Evolutionary conservation across 371 early-diverging fungal species (phyloP).

Genomic region (Mucor saturninus): DNA sequence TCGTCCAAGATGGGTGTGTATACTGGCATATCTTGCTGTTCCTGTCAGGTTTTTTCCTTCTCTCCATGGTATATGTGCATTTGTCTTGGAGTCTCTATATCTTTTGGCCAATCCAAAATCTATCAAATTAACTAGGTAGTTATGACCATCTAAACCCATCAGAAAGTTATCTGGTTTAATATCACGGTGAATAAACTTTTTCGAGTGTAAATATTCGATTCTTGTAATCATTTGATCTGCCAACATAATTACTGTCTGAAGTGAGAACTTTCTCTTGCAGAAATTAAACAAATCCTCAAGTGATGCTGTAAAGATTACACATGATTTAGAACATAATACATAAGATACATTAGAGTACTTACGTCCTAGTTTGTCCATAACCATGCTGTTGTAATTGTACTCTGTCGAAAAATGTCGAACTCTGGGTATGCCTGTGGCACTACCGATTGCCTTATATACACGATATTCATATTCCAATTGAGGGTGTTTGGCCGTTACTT

Average conservation of each 20-base stretch:
- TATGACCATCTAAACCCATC: slow-evolving; percentile 81
- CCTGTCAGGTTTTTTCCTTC: slow-evolving; percentile 98
- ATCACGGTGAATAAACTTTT: slow-evolving; percentile 74
- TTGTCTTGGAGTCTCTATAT: slow-evolving; percentile 93
- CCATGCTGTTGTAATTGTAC: slow-evolving; percentile 91
- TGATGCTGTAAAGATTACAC: slow-evolving; percentile 37
- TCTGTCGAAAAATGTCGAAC: slow-evolving; percentile 92
- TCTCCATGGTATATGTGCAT: slow-evolving; percentile 94
- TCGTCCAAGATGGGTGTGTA: slow-evolving; percentile 97
- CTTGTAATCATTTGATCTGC: slow-evolving; percentile 96
- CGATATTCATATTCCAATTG: slow-evolving; percentile 96
- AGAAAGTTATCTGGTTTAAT: slow-evolving; percentile 98
- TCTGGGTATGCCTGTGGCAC: slow-evolving; percentile 95
- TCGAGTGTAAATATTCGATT: slow-evolving; percentile 98
- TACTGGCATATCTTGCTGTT: slow-evolving; percentile 97
- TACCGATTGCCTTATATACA: slow-evolving; percentile 92
- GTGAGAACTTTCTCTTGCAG: slow-evolving; percentile 92
- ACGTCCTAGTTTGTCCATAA: slow-evolving; percentile 98
- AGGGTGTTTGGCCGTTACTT: slow-evolving; percentile 89
- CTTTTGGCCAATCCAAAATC: slow-evolving; percentile 99
- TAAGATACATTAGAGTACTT: slow-evolving; percentile 23
- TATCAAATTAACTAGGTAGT: slow-evolving; percentile 86
- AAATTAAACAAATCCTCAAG: slow-evolving; percentile 96
- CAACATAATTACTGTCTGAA: slow-evolving; percentile 96
- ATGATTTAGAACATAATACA: not conserved